phyloP scores from a whole-genome alignment of 192 early-diverging fungal genomes.

The Coemansia sp. region DNA sequence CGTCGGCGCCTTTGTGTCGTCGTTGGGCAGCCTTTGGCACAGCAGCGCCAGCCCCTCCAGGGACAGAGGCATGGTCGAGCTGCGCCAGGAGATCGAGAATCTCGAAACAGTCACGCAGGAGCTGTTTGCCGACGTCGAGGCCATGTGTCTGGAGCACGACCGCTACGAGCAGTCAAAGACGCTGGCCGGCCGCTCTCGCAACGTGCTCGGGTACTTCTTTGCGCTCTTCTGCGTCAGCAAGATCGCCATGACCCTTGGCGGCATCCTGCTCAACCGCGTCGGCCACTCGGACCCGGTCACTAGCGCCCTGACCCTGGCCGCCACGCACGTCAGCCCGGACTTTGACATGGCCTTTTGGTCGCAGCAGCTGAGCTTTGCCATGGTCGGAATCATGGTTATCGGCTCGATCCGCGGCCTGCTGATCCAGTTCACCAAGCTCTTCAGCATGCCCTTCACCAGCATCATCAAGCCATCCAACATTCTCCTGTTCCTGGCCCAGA shows the following conservation, averaged over 20 bases:
- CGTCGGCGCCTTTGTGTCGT: slow-evolving; percentile 20
- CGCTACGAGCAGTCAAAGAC: slow-evolving; percentile 64
- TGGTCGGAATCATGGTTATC: slow-evolving; percentile 88
- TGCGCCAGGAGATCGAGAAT: slow-evolving; percentile 44
- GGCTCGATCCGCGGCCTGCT: slow-evolving; percentile 86
- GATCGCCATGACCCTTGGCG: slow-evolving; percentile 74
- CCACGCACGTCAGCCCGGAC: slow-evolving; percentile 60
- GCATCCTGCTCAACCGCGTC: slow-evolving; percentile 70
- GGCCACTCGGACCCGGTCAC: slow-evolving; percentile 83
- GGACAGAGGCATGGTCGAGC: slow-evolving; percentile 30
- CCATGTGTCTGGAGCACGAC: slow-evolving; percentile 70
- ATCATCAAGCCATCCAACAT: slow-evolving; percentile 72
- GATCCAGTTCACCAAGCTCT: slow-evolving; percentile 76
- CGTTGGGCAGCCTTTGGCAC: slow-evolving; percentile 31
- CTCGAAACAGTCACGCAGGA: slow-evolving; percentile 66
- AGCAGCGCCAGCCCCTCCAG: slow-evolving; percentile 6
- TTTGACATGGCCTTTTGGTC: slow-evolving; percentile 84
- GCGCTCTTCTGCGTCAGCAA: slow-evolving; percentile 90
- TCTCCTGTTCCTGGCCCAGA: slow-evolving; percentile 76
- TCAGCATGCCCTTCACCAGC: slow-evolving; percentile 61
- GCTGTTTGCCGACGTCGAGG: slow-evolving; percentile 76
- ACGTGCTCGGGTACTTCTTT: slow-evolving; percentile 81
- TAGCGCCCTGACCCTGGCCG: slow-evolving; percentile 66
- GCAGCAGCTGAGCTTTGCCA: slow-evolving; percentile 87
- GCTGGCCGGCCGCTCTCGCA: slow-evolving; percentile 73